Conservation (phyloP, 306 rosid species). For the Prunus davidiana region DNA sequence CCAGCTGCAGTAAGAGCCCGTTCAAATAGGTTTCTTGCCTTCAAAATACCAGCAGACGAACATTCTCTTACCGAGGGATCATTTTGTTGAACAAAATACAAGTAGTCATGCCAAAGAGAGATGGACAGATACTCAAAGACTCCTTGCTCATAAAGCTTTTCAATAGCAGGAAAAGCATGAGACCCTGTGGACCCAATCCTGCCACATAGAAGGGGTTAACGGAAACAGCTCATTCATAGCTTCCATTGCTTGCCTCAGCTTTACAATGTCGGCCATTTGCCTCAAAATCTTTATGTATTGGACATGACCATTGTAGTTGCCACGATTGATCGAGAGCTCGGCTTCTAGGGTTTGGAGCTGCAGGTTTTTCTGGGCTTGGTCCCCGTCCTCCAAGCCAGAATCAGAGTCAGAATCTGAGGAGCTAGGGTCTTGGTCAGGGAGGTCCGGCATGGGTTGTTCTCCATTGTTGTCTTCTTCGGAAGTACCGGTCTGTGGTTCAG, state of each 20-base stretch:
- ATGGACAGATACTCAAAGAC: conserved; percentile 73
- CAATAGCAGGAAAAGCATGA: conserved; percentile 42
- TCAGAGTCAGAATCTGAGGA: conserved; percentile 20
- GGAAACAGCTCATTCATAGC: conserved; percentile 69
- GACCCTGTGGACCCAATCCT: conserved; percentile 62
- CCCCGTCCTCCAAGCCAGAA: conserved; percentile 45
- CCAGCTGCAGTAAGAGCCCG: conserved; percentile 82
- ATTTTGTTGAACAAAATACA: conserved; percentile 57
- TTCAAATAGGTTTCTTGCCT: conserved; percentile 76
- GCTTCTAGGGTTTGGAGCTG: conserved; percentile 54
- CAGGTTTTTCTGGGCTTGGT: conserved; percentile 50
- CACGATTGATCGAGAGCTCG: conserved; percentile 62
- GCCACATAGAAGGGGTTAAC: conserved; percentile 76
- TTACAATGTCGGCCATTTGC: conserved; percentile 66
- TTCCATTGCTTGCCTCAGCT: conserved; percentile 73
- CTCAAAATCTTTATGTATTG: conserved; percentile 68
- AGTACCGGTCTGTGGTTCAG: conserved; percentile 1
- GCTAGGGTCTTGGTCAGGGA: conserved; percentile 16
- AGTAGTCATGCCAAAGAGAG: conserved; percentile 75
- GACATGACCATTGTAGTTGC: conserved; percentile 64
- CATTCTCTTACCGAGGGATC: conserved; percentile 53
- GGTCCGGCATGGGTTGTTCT: conserved; percentile 36
- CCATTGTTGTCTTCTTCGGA: conserved; percentile 15
- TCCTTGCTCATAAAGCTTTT: conserved; percentile 67
- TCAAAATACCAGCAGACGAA: conserved; percentile 58